phyloP scores from a whole-genome alignment of 1,284 basidiomycete species.

The Lentinula novae-zelandiae region DNA sequence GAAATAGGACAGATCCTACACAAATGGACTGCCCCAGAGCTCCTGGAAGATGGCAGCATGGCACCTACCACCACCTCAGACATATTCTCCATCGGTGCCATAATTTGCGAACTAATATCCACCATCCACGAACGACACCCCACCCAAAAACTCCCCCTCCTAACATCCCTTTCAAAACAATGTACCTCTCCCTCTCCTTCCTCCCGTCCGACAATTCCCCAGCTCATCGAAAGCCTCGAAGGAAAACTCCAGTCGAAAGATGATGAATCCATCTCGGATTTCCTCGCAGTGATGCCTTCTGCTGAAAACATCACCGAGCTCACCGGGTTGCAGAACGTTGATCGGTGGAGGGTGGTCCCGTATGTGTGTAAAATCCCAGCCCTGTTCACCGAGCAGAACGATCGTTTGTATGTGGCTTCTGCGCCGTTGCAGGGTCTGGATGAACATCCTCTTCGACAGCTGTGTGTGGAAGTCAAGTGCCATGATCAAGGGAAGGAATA shows the following conservation, averaged over 20 bases:
- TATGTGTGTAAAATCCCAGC: neutral
- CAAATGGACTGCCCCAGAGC: conserved; percentile 7
- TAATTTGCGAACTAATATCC: conserved; percentile 1
- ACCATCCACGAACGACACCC: neutral
- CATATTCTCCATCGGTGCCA: conserved; percentile 9
- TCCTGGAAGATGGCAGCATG: neutral
- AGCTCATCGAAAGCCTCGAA: conserved; percentile 2
- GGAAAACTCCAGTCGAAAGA: neutral
- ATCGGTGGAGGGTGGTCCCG: conserved; percentile 10
- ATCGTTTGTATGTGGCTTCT: conserved; percentile 7
- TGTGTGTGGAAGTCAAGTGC: conserved; percentile 12
- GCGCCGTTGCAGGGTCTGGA: conserved; percentile 9
- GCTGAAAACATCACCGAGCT: neutral
- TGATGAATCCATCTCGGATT: neutral
- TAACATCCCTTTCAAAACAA: neutral
- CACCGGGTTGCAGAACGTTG: conserved; percentile 5
- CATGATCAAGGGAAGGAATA: conserved; percentile 12
- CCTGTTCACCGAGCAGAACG: neutral
- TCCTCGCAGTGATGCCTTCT: conserved; percentile 6
- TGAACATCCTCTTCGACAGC: conserved; percentile 11
- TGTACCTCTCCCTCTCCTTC: conserved; percentile 5
- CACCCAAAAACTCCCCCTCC: neutral
- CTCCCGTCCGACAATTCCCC: neutral
- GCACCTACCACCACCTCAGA: conserved; percentile 1
- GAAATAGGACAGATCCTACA: neutral